These are phyloP conservation scores for Sugiyamaella japonica DNA, from an alignment of 1,139 yeast genomes.

Conservation along the genomic window DNA sequence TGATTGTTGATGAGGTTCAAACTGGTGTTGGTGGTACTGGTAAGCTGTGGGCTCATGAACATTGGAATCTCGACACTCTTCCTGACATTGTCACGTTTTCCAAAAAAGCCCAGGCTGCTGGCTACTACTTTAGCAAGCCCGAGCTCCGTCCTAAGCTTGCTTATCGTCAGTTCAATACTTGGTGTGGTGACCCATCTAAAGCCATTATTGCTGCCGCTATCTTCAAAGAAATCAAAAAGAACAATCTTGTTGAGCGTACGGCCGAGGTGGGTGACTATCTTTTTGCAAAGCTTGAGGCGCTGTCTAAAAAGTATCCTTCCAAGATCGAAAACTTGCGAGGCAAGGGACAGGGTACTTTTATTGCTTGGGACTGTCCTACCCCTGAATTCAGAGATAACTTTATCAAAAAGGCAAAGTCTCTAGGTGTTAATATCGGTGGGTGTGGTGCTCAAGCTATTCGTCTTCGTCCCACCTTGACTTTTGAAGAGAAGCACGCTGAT, in stretches of 20 bases:
- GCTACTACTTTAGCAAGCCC: slow-evolving; percentile 73
- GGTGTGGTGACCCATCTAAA: slow-evolving; percentile 90
- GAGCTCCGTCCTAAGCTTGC: slow-evolving; percentile 68
- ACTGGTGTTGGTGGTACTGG: slow-evolving; percentile 90
- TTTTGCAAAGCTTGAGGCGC: slow-evolving; percentile 51
- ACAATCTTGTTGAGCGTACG: slow-evolving; percentile 58
- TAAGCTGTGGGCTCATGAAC: slow-evolving; percentile 83
- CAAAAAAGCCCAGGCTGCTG: slow-evolving; percentile 84
- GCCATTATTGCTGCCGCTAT: slow-evolving; percentile 71
- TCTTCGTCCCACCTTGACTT: slow-evolving; percentile 73
- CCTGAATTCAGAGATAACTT: slow-evolving; percentile 59
- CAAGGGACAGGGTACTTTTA: slow-evolving; percentile 69
- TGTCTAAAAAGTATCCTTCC: slow-evolving; percentile 55
- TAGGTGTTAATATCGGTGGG: slow-evolving; percentile 77
- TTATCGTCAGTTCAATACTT: slow-evolving; percentile 84
- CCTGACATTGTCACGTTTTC: slow-evolving; percentile 84
- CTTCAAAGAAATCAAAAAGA: slow-evolving; percentile 59
- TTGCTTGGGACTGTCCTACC: slow-evolving; percentile 69
- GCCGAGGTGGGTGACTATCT: slow-evolving; percentile 64
- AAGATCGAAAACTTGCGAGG: slow-evolving; percentile 65
- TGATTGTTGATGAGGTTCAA: slow-evolving; percentile 83
- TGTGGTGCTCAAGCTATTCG: slow-evolving; percentile 75
- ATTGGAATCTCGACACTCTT: slow-evolving; percentile 67
- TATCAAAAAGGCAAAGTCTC: slow-evolving; percentile 54
- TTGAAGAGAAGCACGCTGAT: slow-evolving; percentile 76